phyloP scores from a whole-genome alignment of 129 eudicot genomes.

The Deinandra increscens region DNA sequence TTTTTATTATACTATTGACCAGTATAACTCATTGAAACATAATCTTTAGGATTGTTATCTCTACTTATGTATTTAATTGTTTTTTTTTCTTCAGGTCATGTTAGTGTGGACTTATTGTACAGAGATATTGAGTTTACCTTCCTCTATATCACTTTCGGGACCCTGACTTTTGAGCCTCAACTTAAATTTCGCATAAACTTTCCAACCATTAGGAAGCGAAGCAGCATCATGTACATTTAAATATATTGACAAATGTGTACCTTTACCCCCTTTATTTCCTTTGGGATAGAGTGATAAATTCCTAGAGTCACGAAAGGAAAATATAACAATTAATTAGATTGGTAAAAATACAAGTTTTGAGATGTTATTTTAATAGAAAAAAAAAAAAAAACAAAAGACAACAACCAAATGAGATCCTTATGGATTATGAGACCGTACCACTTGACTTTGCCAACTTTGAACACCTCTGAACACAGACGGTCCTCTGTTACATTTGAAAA shows the following conservation, averaged over 20 bases:
- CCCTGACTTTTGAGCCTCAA: background rate
- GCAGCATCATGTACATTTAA: background rate
- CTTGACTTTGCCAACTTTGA: conserved; percentile 27
- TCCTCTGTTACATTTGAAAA: conserved; percentile 1
- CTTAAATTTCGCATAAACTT: conserved; percentile 17
- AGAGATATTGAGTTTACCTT: background rate
- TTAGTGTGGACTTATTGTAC: background rate
- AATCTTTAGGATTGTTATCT: too few relatives aligned
- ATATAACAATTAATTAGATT: too few relatives aligned
- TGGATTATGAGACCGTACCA: conserved; percentile 16
- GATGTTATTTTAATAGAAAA: too few relatives aligned
- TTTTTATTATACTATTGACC: too few relatives aligned
- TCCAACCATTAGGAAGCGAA: conserved; percentile 23
- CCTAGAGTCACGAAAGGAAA: conserved; percentile 8
- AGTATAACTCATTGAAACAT: too few relatives aligned
- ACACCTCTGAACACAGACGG: background rate
- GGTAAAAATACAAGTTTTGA: too few relatives aligned
- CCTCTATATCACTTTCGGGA: background rate
- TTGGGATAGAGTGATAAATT: conserved; percentile 6
- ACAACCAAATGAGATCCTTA: too few relatives aligned
- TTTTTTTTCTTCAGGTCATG: too few relatives aligned
- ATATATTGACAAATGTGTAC: background rate
- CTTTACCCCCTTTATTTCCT: background rate
- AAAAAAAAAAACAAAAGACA: too few relatives aligned
- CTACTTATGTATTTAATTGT: too few relatives aligned